These are phyloP conservation scores for Claviceps sorghi DNA, from an alignment of 2,329 filamentous ascomycete species.

Conservation along the genomic window DNA sequence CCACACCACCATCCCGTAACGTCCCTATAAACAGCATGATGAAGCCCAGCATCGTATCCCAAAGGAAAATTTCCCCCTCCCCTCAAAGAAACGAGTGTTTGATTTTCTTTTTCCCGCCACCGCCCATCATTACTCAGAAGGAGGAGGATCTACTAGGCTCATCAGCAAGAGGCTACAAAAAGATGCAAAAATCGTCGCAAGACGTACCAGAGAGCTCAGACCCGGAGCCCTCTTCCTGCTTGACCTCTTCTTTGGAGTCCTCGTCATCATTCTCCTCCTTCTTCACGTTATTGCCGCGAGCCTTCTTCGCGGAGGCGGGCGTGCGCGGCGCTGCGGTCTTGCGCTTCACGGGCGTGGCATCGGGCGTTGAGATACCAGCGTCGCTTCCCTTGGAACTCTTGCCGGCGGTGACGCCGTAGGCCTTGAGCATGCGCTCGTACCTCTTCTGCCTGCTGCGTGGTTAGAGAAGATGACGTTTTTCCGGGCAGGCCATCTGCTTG, in stretches of 20 bases:
- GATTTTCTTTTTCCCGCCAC: too few relatives aligned
- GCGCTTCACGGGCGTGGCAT: constrained; percentile 15
- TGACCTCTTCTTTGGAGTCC: constrained; percentile 9
- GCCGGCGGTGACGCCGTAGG: constrained; percentile 29
- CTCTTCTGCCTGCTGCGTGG: constrained; percentile 41
- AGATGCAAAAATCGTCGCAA: neutral
- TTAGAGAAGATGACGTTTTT: neutral
- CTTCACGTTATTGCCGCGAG: constrained; percentile 11
- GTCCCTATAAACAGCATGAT: neutral
- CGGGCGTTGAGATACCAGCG: constrained; percentile 2
- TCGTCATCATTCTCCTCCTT: constrained; percentile 15
- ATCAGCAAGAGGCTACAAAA: neutral
- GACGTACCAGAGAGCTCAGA: constrained; percentile 15
- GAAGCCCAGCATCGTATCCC: neutral
- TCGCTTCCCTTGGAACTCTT: constrained; percentile 6
- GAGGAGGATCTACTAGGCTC: neutral
- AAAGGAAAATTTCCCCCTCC: neutral
- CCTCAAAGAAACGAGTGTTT: neutral
- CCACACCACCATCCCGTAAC: neutral
- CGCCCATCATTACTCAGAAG: neutral
- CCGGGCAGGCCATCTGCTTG: neutral
- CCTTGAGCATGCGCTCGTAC: constrained; percentile 51
- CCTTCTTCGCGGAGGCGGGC: constrained; percentile 13
- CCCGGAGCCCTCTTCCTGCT: constrained; percentile 13
- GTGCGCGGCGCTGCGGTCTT: constrained; percentile 15